Percentiles rank a stretch among this genome's conserved stretches.
Evolutionary conservation across 2,329 filamentous ascomycete genomes (phyloP).

Genomic region (Xylaria sp.): DNA sequence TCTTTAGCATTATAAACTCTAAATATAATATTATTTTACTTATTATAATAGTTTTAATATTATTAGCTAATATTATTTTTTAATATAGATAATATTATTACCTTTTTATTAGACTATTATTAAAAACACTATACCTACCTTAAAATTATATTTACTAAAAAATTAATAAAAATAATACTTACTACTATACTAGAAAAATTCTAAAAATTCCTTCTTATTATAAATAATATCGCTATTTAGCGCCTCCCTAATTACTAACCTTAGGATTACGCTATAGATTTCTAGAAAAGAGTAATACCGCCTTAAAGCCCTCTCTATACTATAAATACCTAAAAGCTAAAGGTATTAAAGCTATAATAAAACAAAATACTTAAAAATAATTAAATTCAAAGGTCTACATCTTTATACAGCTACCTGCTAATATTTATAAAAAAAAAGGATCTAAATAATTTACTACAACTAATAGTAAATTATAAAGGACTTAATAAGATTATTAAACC

Average conservation of each 20-base stretch:
- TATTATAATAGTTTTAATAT: background rate
- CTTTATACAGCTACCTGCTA: background rate
- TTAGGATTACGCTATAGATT: background rate
- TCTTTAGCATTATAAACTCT: background rate
- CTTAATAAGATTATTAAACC: background rate
- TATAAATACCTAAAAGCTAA: background rate
- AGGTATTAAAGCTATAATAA: background rate
- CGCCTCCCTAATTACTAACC: background rate
- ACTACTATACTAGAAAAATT: background rate
- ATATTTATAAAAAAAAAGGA: background rate
- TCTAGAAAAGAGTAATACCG: background rate
- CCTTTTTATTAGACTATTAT: background rate
- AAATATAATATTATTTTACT: background rate
- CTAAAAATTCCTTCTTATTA: background rate
- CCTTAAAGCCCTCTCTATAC: background rate
- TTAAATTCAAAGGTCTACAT: background rate
- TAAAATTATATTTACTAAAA: background rate
- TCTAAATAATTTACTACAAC: background rate
- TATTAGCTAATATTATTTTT: background rate
- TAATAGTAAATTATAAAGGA: background rate
- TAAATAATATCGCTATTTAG: background rate
- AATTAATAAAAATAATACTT: background rate
- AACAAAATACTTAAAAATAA: background rate
- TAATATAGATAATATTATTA: background rate
- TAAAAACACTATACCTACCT: background rate